Conservation (phyloP, 805 yeast genomes). For the Candida ortonii region DNA sequence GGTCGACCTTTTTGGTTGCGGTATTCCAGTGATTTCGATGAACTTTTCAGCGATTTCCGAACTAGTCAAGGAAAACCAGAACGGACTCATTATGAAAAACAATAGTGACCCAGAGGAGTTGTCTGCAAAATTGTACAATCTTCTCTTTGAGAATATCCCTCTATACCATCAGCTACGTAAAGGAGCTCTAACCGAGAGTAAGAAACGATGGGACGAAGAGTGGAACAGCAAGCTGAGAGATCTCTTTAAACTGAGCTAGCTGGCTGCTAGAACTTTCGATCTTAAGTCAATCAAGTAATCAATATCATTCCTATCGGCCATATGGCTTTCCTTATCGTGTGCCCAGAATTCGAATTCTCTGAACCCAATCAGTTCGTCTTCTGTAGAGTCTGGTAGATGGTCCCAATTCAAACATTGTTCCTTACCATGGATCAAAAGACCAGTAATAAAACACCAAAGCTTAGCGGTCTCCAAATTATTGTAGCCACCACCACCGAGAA, state of each 20-base stretch:
- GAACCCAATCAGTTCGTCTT: conserved; percentile 25
- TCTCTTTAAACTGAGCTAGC: conserved; percentile 19
- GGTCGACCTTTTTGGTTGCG: conserved; percentile 93
- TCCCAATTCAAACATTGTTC: conserved; percentile 16
- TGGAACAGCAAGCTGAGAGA: conserved; percentile 57
- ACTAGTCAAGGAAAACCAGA: conserved; percentile 61
- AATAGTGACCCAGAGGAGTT: conserved; percentile 41
- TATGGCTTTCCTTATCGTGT: conserved; percentile 30
- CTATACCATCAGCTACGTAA: conserved; percentile 41
- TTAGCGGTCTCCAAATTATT: conserved; percentile 59
- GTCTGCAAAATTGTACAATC: conserved; percentile 34
- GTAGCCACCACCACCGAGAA: conserved; percentile 81
- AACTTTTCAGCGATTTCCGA: conserved; percentile 76
- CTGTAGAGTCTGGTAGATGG: conserved; percentile 51
- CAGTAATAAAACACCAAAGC: conserved; percentile 51
- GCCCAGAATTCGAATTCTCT: conserved; percentile 24
- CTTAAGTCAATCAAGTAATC: conserved; percentile 29
- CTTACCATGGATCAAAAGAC: conserved; percentile 21
- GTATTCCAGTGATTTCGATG: conserved; percentile 83
- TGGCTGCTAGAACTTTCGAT: not conserved
- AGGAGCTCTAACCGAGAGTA: conserved; percentile 76
- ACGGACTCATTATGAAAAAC: conserved; percentile 59
- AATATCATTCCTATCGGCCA: conserved; percentile 31
- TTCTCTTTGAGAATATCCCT: conserved; percentile 29
- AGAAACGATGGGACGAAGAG: conserved; percentile 67